Evolutionary conservation across 2,329 filamentous ascomycete species (phyloP).

Genomic region (Coniella lustricola): DNA sequence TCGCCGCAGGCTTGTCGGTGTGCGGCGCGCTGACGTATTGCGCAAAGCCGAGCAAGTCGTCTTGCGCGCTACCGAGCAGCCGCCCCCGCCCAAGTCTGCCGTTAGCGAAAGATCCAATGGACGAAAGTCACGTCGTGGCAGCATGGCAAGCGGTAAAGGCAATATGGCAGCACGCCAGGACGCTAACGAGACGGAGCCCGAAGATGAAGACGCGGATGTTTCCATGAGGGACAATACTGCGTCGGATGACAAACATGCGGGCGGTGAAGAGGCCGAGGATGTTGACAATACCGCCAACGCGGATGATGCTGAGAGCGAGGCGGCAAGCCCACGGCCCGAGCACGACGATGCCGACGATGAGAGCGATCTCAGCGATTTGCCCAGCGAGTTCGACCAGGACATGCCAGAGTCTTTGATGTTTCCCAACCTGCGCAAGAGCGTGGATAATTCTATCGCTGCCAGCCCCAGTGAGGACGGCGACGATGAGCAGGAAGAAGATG

Average conservation of each 20-base stretch:
- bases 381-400: conserved; percentile 51
- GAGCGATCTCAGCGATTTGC: conserved; percentile 61
- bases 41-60: conserved; percentile 56
- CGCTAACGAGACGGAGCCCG: conserved; percentile 22
- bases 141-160: conserved; percentile 38
- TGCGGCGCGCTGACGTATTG: conserved; percentile 51
- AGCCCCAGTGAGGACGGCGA: conserved; percentile 18
- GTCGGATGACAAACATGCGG: conserved; percentile 12
- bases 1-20: conserved; percentile 35
- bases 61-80: conserved; percentile 40
- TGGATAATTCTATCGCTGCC: conserved; percentile 24
- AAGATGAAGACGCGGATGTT: conserved; percentile 30
- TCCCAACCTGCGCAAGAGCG: conserved; percentile 38
- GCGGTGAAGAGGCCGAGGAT: conserved; percentile 16
- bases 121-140: conserved; percentile 43
- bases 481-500: conserved; percentile 15
- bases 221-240: conserved; percentile 36
- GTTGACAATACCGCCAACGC: conserved; percentile 20
- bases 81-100: conserved; percentile 33
- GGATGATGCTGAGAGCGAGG: conserved; percentile 21
- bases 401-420: conserved; percentile 47
- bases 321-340: conserved; percentile 50
- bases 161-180: conserved; percentile 27
- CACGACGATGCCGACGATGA: conserved; percentile 63
- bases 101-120: conserved; percentile 17